Evolutionary conservation across 2,329 filamentous ascomycete genomes (phyloP).

Genomic region (Xylaria sp.): DNA sequence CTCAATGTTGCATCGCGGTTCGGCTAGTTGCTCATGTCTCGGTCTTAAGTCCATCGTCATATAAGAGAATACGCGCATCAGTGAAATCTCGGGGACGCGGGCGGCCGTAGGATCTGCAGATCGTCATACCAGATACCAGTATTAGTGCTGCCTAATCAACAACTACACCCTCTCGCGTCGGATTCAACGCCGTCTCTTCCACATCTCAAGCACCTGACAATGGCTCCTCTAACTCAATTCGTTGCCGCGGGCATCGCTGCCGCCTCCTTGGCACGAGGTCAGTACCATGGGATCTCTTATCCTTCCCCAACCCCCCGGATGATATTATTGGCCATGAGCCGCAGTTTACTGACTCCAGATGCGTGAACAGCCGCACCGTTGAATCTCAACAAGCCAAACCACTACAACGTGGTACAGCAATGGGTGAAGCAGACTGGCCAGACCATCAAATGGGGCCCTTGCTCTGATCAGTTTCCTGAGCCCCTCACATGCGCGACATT

Average conservation of each 20-base stretch:
- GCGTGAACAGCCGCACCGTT: conserved; percentile 24
- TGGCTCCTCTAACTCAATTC: conserved; percentile 23
- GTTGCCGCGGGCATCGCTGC: conserved; percentile 21
- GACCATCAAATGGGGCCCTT: conserved; percentile 38
- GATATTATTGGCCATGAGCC: neutral
- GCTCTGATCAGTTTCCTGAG: conserved; percentile 27
- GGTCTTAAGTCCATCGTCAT: neutral
- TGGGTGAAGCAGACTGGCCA: conserved; percentile 32
- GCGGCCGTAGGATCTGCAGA: neutral
- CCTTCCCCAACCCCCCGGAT: neutral
- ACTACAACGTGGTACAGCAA: conserved; percentile 8
- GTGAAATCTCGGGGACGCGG: too few species aligned
- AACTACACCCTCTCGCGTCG: neutral
- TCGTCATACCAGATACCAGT: conserved; percentile 10
- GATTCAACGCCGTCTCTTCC: neutral
- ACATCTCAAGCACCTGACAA: neutral
- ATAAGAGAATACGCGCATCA: neutral
- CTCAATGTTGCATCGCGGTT: neutral
- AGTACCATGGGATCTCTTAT: neutral
- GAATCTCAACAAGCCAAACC: neutral
- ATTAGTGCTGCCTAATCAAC: neutral
- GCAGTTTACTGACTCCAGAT: neutral
- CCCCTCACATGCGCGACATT: conserved; percentile 46
- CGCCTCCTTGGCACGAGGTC: conserved; percentile 22
- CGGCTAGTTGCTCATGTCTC: neutral